Evolutionary conservation across 2,329 filamentous ascomycete genomes (phyloP), one percentile per base, ranked within the genome.

Genomic region (Epichloe coenophiala): DNA sequence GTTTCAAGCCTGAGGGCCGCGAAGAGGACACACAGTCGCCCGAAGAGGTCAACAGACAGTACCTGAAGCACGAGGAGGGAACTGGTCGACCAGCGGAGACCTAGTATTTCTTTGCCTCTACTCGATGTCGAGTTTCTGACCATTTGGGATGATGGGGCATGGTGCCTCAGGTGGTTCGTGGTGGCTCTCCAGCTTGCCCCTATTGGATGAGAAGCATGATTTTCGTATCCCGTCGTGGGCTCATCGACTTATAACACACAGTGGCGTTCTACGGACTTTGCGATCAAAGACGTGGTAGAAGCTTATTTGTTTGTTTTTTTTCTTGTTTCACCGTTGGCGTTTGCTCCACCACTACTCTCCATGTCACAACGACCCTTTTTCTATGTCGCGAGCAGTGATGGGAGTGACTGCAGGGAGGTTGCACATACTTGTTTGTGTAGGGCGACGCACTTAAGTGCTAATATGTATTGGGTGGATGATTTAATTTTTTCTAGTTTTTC

Each of bases 31-130:
- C 66, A 37, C 67, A 71, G 49, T 67, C 71, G 7, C 70, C 72
- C 2, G 76, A 79, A 17, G 77, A 80, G 48, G 73, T 79, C 43
- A 74, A 77, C 52, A 66, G 73, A 41, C 77, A 80, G 57, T 60
- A 80, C 51, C 72, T 74, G 55, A 58, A 66, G 51, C 71, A 75
- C 55, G 69, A 72, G 17, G 65, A 61, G 37, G 43, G 52, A 7
- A 42, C 56, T 43, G 43, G 50, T 46, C 55, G 56, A 52, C 42
- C 54, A 45, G 50, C 54, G 46, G 56, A 53, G 36, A 56, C 59
- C 45, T 60, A 56, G 49, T 41, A 52, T 53, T 47, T 52, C 44
- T 38, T 45, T 54, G 48, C 27, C 17, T 41, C 17, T 21, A 31
- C 9, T 27, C 4, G 6, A 17, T 12, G 21, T 27, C 15, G 35